Base-by-base conservation (phyloP, 805 yeast genomes). In the Starmera quercuum region DNA sequence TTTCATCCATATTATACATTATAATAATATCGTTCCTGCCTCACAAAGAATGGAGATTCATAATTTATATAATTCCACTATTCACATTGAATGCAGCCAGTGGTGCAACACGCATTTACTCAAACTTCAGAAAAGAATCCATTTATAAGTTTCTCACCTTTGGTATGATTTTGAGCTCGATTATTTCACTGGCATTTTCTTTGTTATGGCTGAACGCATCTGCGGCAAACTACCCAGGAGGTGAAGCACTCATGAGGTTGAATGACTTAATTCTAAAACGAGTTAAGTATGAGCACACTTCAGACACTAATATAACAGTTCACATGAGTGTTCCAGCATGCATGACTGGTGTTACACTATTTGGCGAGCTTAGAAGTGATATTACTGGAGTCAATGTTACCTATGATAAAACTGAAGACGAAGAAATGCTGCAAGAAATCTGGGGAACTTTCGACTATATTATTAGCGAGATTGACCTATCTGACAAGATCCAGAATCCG, bases 41-140 rank as follows among this genome's bases (percentile, higher is more conserved):
- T 3, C 97, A 90, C 48, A 90, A 90, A 53, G 97, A 90, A 62
- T 85, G 95, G 95, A 71, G 97, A 46, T 90, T 90, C 49, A 75
- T 90, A 26, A 63, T 81, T 13, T 90, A 88, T 54, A 62, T 77
- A 0, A 60, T 82, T 4, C 96, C 97, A 1, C 64, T 79, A 0
- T 54, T 85, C 37, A 74, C 81, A 0, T 46, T 81, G 14, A 51
- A 72, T 21, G 87, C 83, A 6, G 78, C 92, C 2, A 62, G 70
- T 29, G 84, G 83, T 6, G 68, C 79, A 12, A 55, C 70, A 1
- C 49, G 46, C 30, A 23, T 64, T 17, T 39, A 49, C 18, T 41
- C 52, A 15, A 43, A 37, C 12, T 43, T 46, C 6, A 20, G 32
- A 5, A 41, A 37, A 25, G 44, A 47, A 3, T 24, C 32, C 16